Evolutionary conservation across 306 rosid genomes (phyloP), one percentile per base, ranked within the genome.

Genomic region (Trifolium dubium): DNA sequence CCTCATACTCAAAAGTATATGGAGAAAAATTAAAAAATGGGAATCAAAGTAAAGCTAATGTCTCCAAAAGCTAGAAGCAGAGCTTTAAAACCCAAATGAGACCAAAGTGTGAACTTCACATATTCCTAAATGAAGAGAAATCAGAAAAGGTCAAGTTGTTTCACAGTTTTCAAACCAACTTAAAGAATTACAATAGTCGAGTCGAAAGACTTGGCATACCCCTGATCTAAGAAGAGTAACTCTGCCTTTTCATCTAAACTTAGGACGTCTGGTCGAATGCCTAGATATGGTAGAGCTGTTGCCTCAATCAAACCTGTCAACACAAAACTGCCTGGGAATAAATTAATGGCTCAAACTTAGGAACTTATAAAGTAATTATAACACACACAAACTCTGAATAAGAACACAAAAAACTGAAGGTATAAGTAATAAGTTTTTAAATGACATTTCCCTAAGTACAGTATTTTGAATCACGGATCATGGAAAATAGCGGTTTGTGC

Each of bases 301-400:
- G 97, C 87, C 85, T 90, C 98, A 76, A 86, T 83, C 81, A 95
- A 85, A 79, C 99, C 98, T 90, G 99, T 83, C 87, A 92, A 84
- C 85, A 88, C 91, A 89, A 95, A 90, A 90, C 98, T 95, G 98
- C 89, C 99, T 87, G 99, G 96, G 90, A 88, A 84, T 89, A 82
- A 81, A 73, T 89, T 78, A 82, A 83, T 69, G 34, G 18, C 72
- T 76, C 84, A 84, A 23, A 63, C 49, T 50, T 14, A 54, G 63
- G 67, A 76, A n/a, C 53, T 58, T 35, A 58, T 14, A 67, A 17
- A 59, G 49, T 31, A 72, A 64, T 44, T 29, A 56, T 40, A 61
- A 40, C 63, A 75, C 49, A 50, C 60, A 64, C 46, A 55, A 15
- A 23, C 34, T 17, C 32, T 41, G 17, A 18, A 35, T 41, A 46